Conservation (phyloP, 164 flowering plant genomes). For the Platanus orientalis region DNA sequence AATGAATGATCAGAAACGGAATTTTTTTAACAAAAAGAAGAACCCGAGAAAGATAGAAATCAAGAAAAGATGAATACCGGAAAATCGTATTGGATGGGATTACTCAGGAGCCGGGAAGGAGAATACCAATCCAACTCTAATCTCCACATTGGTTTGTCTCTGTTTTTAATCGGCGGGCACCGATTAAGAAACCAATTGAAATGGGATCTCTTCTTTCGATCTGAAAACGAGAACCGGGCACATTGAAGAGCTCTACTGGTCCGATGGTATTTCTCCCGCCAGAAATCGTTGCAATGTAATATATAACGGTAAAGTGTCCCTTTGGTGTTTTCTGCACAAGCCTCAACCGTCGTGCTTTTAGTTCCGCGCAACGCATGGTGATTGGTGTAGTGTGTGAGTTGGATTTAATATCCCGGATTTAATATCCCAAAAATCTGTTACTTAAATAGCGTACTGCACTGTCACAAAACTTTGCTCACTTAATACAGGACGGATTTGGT, state of each 20-base stretch:
- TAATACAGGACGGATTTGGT: too few relatives aligned
- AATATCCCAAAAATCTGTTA: too few relatives aligned
- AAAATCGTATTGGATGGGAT: conserved; percentile 27
- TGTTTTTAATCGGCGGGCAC: conserved; percentile 11
- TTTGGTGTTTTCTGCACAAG: neutral
- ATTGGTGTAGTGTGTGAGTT: too few relatives aligned
- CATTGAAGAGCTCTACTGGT: neutral
- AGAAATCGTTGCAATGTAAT: too few relatives aligned
- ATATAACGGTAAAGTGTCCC: neutral
- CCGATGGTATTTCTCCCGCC: neutral
- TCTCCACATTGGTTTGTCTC: conserved; percentile 6
- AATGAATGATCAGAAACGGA: neutral
- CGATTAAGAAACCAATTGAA: conserved; percentile 3
- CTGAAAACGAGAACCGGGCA: neutral
- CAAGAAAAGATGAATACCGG: conserved; percentile 23
- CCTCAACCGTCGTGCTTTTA: too few relatives aligned
- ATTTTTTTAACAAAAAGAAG: neutral
- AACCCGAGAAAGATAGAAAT: neutral
- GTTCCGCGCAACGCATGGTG: too few relatives aligned
- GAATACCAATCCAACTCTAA: conserved; percentile 33
- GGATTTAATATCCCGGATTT: too few relatives aligned
- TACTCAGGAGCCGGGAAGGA: conserved; percentile 32
- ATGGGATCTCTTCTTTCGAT: neutral
- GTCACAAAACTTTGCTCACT: too few relatives aligned
- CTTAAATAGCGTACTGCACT: too few relatives aligned